Base-by-base conservation (phyloP, 2,329 filamentous ascomycete species). In the Microdochium trichocladiopsis region DNA sequence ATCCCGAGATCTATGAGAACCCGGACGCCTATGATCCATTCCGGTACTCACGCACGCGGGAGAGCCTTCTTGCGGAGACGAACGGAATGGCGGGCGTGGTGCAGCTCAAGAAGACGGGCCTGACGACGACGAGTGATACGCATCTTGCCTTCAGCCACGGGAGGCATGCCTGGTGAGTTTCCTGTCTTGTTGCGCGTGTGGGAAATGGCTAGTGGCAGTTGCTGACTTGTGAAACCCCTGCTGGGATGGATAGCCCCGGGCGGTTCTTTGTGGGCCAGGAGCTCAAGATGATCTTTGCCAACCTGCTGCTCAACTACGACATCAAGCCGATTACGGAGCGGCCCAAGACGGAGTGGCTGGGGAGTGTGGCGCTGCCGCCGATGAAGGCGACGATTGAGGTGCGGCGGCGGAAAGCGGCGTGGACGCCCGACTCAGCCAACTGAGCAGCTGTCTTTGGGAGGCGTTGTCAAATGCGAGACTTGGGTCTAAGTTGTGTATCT, bases 71-170 rank as follows among this genome's bases (percentile, higher is more conserved):
- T 0, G 55, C 58, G 1, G 61, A 62, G 3, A 60, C 65, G 51
- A 64, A 63, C 49, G 63, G 61, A 23, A 41, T 55, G 1, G 65
- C 63, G 2, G 66, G 67, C 12, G 63, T 60, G 0, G 56, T 74
- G 47, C 60, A 58, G 43, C 59, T 63, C 16, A 73, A 71, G 45
- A 71, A 74, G 61, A 57, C 75, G 16, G 73, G 77, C 2, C 73
- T 83, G 68, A 75, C 81, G 12, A 77, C 77, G 4, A 81, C 79
- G 2, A 76, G 73, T 33, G 67, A 75, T 36, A 61, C 66, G 8
- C 75, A 79, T 57, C 60, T 83, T 21, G 68, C 75, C 0, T 84
- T 84, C 62, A 79, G 81, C 0, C 77, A 82, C 54, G 81, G 81
- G 8, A 68, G 75, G 55, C 79, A 83, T 60, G 77, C 74, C 2